A percentile compares a stretch with the other conserved stretches of the same genome.
phyloP scores from a whole-genome alignment of 73 alveolate genomes.

The Paramecium octaurelia region DNA sequence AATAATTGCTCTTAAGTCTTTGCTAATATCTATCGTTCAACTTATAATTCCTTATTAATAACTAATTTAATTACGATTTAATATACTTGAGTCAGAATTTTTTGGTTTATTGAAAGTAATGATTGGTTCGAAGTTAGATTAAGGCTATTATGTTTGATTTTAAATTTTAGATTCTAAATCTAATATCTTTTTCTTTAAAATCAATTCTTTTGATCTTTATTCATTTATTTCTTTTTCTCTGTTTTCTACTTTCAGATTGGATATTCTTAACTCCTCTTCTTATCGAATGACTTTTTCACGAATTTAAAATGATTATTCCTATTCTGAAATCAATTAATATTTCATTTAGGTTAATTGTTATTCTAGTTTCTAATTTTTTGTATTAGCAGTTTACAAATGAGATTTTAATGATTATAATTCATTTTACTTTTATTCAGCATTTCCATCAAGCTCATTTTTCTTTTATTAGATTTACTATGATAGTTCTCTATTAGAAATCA shows the following conservation, averaged over 20 bases:
- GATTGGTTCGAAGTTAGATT: background rate
- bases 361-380: background rate
- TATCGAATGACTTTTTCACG: background rate
- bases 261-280: slow-evolving; percentile 19
- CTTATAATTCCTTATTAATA: background rate
- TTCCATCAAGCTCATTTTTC: background rate
- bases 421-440: background rate
- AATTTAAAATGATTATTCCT: background rate
- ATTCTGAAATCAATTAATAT: background rate
- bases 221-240: slow-evolving; percentile 33
- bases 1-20: background rate
- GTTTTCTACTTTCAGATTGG: background rate
- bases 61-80: background rate
- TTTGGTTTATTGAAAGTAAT: background rate
- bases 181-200: background rate
- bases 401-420: background rate
- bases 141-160: background rate
- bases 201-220: background rate
- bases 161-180: slow-evolving; percentile 11
- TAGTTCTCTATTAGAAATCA: background rate
- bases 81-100: background rate
- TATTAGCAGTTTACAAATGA: background rate
- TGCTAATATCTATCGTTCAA: background rate
- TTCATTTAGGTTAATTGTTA: background rate
- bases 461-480: background rate